Evolutionary conservation across 768 basidiomycete genomes (phyloP), one percentile per base, ranked within the genome.

Genomic region (Gymnopilus junonius): DNA sequence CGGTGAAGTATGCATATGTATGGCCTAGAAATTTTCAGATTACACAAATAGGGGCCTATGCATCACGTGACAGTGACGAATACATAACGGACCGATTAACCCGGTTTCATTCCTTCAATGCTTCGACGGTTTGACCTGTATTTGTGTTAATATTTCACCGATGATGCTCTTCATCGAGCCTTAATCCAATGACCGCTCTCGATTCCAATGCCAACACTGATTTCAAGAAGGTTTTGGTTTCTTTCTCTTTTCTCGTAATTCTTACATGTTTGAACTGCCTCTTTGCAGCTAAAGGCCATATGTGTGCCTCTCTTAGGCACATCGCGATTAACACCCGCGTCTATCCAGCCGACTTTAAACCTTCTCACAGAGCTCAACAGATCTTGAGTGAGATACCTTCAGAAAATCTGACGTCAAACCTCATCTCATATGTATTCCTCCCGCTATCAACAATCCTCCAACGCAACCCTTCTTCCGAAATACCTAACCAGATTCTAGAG

Each of bases 401-500:
- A 12, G 75, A 78, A 60, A 59, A 66, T 27, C 81, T 94, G 35
- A 80, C 84, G 1, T 71, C 85, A 0, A 83, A 85, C 15, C 81
- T 95, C 51, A 85, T 94, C 45, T 89, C 91, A 46, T 99, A 98
- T 74, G 80, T 88, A 29, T 93, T 96, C 76, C 91, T 94, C 68
- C 97, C 97, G 3, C 74, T 98, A 40, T 94, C 94, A 2, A 86
- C 88, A 29, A 86, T 97, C 54, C 82, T 98, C 35, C 88, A 91
- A 53, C 88, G 92, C 32, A 94, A 95, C 72, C 69, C 83, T 15
- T 83, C 88, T 2, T 70, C 82, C 6, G 79, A 83, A 14, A 89
- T 97, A 50, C 91, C 94, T 8, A 90, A 95, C 69, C 89, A 89
- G 68, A 76, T 95, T 31, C 77, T 97, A 50, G 93, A 97, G 75